Evolutionary conservation across 176 grass and related monocot species (phyloP).

Genomic region (Tillandsia leiboldiana): DNA sequence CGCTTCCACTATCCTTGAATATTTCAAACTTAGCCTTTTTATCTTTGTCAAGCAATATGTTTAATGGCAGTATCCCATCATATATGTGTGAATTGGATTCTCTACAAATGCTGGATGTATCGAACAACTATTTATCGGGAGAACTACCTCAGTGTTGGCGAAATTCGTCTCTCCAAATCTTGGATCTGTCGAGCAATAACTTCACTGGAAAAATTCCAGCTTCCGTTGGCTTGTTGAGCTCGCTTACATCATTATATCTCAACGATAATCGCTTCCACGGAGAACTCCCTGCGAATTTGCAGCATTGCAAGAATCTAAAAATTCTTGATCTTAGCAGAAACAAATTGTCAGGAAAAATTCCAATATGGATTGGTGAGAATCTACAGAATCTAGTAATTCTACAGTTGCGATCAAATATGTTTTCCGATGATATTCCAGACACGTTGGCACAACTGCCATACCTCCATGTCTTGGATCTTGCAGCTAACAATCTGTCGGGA

Average conservation of each 20-base stretch:
- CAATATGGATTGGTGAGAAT: conserved; percentile 17
- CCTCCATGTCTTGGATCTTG: conserved; percentile 21
- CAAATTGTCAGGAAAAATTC: conserved; percentile 20
- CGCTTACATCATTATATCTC: neutral
- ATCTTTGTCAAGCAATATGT: neutral
- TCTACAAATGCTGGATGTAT: neutral
- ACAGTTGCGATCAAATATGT: conserved; percentile 8
- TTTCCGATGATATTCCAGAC: neutral
- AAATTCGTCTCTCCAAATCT: neutral
- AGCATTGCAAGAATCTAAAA: conserved; percentile 2
- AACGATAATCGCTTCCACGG: neutral
- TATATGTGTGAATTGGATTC: neutral
- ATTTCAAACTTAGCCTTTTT: too few relatives aligned
- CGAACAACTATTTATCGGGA: conserved; percentile 4
- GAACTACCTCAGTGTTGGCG: neutral
- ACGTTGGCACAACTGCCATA: neutral
- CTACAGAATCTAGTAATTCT: conserved; percentile 12
- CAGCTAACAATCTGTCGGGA: conserved; percentile 5
- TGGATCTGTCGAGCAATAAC: neutral
- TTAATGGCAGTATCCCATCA: neutral
- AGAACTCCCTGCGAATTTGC: conserved; percentile 11
- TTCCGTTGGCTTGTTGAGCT: neutral
- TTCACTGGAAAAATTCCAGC: neutral
- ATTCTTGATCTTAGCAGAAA: conserved; percentile 10
- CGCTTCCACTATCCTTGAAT: too few relatives aligned